Conservation (phyloP, 2,329 filamentous ascomycete species). For the Mycogone perniciosa region DNA sequence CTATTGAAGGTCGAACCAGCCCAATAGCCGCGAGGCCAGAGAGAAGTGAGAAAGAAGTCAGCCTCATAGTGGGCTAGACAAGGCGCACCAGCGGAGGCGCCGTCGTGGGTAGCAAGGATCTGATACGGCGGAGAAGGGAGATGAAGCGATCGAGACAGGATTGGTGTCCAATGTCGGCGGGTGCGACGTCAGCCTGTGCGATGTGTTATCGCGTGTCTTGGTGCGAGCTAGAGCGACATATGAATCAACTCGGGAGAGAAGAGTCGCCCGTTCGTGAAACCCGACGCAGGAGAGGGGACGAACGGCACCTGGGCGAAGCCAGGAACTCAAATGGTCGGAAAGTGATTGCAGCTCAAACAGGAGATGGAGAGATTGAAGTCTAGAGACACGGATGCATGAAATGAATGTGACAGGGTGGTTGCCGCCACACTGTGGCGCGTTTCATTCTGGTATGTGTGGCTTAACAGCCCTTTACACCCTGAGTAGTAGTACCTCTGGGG, state of each 20-base stretch:
- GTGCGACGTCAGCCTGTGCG: background rate
- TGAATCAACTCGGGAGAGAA: background rate
- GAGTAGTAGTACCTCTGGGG: too few relatives aligned
- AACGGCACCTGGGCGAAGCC: background rate
- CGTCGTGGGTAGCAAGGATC: background rate
- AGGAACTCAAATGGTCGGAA: background rate
- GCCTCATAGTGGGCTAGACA: conserved; percentile 25
- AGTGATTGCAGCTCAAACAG: conserved; percentile 1
- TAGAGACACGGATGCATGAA: conserved; percentile 12
- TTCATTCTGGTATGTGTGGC: background rate
- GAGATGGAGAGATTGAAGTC: background rate
- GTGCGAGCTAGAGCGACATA: background rate
- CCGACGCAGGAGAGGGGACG: background rate
- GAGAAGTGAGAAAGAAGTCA: conserved; percentile 38
- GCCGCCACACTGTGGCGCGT: conserved; percentile 10
- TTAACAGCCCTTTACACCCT: background rate
- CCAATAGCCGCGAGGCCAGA: conserved; percentile 34
- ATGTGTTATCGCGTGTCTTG: background rate
- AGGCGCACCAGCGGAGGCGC: background rate
- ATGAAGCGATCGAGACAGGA: background rate
- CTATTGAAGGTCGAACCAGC: conserved; percentile 10
- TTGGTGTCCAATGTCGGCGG: background rate
- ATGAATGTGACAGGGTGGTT: background rate
- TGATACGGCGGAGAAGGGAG: background rate
- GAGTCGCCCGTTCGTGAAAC: conserved; percentile 4